Conservation (phyloP, 2,329 filamentous ascomycete species). For the Diaporthe amygdali region DNA sequence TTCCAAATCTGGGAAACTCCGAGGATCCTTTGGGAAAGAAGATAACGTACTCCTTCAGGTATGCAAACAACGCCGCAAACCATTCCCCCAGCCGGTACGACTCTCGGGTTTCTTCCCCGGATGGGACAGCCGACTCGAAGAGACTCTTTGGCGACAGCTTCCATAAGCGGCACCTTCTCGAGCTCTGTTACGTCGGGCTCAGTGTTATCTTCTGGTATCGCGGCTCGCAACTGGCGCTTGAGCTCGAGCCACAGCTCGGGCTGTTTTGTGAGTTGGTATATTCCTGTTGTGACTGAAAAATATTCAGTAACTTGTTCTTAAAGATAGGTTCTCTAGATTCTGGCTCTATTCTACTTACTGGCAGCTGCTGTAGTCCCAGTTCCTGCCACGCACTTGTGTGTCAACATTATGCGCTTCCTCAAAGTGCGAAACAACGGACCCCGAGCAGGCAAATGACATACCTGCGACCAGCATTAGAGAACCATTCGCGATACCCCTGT, state of each 20-base stretch:
- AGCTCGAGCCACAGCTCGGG: background rate
- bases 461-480: conserved; percentile 1
- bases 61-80: background rate
- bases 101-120: background rate
- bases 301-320: too few relatives aligned
- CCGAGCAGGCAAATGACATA: background rate
- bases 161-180: background rate
- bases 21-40: background rate
- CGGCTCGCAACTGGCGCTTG: background rate
- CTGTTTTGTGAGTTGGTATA: background rate
- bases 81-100: background rate
- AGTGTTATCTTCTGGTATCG: background rate
- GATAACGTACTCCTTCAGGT: background rate
- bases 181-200: background rate
- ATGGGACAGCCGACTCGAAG: background rate
- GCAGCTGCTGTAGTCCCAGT: background rate
- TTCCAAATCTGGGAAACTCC: background rate
- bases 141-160: background rate
- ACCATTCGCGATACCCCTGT: background rate
- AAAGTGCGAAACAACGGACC: too few relatives aligned
- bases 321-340: too few relatives aligned
- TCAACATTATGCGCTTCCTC: background rate
- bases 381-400: background rate
- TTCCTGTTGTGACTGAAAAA: background rate
- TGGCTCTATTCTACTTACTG: too few relatives aligned